Percentiles rank a stretch among this genome's conserved stretches.
phyloP scores from a whole-genome alignment of 2,329 filamentous ascomycete species.

The Alternaria conjuncta region DNA sequence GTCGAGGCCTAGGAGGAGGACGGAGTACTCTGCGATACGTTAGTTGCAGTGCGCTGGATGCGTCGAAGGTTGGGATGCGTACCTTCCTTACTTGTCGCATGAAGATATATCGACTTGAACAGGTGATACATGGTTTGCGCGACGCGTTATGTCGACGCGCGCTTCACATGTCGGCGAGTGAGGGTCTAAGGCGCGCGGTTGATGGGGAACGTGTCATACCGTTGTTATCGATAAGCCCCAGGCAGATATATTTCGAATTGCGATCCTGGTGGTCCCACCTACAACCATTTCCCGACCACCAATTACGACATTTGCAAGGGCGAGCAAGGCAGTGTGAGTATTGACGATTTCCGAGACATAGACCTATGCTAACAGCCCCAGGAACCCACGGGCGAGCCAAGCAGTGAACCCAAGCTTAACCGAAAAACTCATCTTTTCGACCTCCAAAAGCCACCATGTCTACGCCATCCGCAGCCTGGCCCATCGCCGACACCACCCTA shows the following conservation, averaged over 20 bases:
- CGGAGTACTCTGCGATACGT: constrained; percentile 78
- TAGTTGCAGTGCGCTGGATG: background rate
- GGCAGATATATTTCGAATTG: no score
- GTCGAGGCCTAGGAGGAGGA: constrained; percentile 94
- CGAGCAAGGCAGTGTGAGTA: background rate
- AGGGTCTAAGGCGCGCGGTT: constrained; percentile 7
- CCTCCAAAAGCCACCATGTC: background rate
- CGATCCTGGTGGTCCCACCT: no score
- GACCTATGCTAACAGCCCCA: background rate
- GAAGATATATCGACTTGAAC: constrained; percentile 90
- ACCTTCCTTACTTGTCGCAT: constrained; percentile 98
- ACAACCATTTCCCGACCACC: no score
- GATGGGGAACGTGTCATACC: constrained; percentile 5
- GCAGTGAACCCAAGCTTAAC: background rate
- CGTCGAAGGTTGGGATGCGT: background rate
- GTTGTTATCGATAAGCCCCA: constrained; percentile 16
- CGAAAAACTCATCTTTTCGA: background rate
- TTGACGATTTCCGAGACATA: background rate
- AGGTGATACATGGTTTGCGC: constrained; percentile 82
- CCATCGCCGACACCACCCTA: background rate
- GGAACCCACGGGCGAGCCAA: background rate
- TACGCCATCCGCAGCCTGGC: background rate
- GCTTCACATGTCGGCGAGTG: constrained; percentile 23
- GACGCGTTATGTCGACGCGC: constrained; percentile 14
- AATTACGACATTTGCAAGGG: no score